These are phyloP conservation scores for Deuterostichococcus epilithicus DNA, from an alignment of 139 green algal species.

Conservation along the genomic window DNA sequence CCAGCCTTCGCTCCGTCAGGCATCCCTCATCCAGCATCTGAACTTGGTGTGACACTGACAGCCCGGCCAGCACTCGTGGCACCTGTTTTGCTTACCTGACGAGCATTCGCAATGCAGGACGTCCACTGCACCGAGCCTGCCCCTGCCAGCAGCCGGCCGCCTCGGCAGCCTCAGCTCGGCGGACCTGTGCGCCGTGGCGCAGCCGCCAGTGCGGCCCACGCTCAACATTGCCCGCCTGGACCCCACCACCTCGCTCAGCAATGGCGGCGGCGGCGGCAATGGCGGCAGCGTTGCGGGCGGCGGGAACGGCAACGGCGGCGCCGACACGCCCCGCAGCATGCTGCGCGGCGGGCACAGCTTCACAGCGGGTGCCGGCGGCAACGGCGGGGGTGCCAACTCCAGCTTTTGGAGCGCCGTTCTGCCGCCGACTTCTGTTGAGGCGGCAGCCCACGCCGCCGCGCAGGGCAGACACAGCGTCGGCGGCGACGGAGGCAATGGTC, in stretches of 20 bases:
- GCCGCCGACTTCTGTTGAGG: too few species aligned
- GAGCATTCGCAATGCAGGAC: background rate
- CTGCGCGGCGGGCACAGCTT: too few species aligned
- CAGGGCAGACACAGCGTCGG: background rate
- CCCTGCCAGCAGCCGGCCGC: too few species aligned
- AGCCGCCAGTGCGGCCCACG: too few species aligned
- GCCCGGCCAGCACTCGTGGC: background rate
- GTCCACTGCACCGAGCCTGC: background rate
- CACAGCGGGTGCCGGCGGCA: too few species aligned
- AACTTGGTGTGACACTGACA: background rate
- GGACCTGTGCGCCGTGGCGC: background rate
- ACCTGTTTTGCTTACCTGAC: background rate
- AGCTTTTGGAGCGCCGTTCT: background rate
- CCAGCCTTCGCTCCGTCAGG: too few species aligned
- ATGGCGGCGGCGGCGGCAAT: too few species aligned
- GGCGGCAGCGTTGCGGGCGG: too few species aligned
- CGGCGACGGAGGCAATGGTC: too few species aligned
- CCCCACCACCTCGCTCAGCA: background rate
- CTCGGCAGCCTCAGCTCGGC: background rate
- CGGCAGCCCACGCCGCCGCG: too few species aligned
- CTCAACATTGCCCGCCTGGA: background rate
- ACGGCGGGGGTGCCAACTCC: background rate
- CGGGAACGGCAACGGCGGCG: too few species aligned
- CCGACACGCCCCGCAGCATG: background rate
- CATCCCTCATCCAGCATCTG: too few species aligned